phyloP scores from a whole-genome alignment of 352 stramenopile genomes.

The Phytophthora pisi region DNA sequence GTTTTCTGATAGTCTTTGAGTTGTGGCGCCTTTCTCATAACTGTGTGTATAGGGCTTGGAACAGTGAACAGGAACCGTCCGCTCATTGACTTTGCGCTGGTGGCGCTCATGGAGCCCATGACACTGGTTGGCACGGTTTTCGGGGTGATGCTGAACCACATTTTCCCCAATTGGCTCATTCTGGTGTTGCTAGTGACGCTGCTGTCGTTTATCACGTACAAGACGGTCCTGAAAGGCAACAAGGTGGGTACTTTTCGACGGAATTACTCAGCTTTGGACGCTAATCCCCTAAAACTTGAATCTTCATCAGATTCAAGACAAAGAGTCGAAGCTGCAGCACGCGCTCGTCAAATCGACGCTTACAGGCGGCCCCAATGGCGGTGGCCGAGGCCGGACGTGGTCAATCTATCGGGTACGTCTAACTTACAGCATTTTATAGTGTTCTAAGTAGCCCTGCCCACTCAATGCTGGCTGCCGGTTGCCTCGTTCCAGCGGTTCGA shows the following conservation, averaged over 20 bases:
- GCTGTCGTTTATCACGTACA: not conserved
- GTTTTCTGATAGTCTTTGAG: not conserved
- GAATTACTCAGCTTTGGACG: too few relatives aligned
- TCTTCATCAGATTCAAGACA: not conserved
- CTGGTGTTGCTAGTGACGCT: not conserved
- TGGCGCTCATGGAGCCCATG: not conserved
- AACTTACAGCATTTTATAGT: not conserved
- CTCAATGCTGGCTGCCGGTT: not conserved
- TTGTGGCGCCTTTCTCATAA: not conserved
- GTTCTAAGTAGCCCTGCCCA: not conserved
- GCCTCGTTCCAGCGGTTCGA: not conserved
- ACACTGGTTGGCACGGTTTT: not conserved
- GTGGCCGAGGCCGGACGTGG: not conserved
- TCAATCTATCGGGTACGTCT: not conserved
- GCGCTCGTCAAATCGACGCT: not conserved
- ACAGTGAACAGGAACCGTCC: not conserved
- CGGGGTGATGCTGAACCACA: slow-evolving; percentile 1
- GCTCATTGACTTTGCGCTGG: not conserved
- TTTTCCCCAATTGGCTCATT: not conserved
- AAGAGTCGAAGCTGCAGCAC: not conserved
- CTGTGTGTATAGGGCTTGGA: not conserved
- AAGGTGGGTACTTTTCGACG: not conserved
- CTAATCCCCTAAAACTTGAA: too few relatives aligned
- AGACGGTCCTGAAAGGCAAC: not conserved
- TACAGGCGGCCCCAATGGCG: not conserved